Conservation (phyloP, 2,329 filamentous ascomycete genomes). For the Aspergillus clavatus region DNA sequence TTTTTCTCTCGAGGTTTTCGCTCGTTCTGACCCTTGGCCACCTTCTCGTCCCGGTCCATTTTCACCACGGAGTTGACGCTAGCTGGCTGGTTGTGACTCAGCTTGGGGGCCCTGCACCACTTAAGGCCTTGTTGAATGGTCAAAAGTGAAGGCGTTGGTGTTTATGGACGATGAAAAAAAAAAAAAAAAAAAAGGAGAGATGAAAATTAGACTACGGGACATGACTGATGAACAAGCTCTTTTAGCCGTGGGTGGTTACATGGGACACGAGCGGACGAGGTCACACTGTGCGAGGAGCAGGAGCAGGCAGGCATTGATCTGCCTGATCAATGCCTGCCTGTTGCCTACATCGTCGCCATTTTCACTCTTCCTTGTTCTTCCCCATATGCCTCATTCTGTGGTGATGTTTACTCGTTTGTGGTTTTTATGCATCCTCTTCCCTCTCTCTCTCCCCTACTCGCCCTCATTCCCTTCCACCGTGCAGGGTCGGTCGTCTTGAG, state of each 20-base stretch:
- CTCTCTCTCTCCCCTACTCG: background rate
- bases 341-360: constrained; percentile 2
- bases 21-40: constrained; percentile 3
- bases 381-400: background rate
- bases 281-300: too few species aligned
- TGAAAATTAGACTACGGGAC: too few species aligned
- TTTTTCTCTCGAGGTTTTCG: constrained; percentile 15
- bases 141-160: background rate
- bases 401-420: constrained; percentile 1
- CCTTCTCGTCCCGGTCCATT: constrained; percentile 6
- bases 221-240: too few species aligned
- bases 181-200: background rate
- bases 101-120: constrained; percentile 25
- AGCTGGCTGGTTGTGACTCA: constrained; percentile 32
- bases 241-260: too few species aligned
- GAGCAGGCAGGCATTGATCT: too few species aligned
- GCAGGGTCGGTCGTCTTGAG: background rate
- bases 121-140: background rate
- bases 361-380: background rate
- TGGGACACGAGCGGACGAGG: too few species aligned
- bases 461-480: background rate
- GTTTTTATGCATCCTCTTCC: background rate
- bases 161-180: background rate
- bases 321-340: too few species aligned
- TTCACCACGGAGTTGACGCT: constrained; percentile 28